Percentiles rank a stretch among this genome's conserved stretches.
phyloP scores from a whole-genome alignment of 352 stramenopile species.

The Globisporangium nunn region DNA sequence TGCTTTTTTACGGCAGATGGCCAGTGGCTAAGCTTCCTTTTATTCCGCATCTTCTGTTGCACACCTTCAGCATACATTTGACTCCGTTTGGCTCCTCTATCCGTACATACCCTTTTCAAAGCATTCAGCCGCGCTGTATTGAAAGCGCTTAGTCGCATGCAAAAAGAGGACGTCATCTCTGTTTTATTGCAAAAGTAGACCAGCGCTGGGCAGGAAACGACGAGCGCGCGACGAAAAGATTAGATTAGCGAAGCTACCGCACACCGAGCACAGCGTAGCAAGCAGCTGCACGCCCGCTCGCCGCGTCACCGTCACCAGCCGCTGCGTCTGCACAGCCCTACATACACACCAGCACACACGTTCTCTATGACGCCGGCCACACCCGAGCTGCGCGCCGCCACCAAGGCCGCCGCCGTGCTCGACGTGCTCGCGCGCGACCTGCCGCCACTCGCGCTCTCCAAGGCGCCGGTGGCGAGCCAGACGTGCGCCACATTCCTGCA shows the following conservation, averaged over 20 bases:
- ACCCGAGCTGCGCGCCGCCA: constrained; percentile 5
- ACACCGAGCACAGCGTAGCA: constrained; percentile 1
- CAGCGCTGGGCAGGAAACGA: constrained; percentile 10
- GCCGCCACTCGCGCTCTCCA: not conserved
- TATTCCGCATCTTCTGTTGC: not conserved
- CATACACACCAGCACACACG: not conserved
- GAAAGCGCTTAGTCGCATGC: no score
- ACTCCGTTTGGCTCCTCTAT: not conserved
- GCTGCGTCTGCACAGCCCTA: not conserved
- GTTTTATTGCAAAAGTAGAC: not conserved
- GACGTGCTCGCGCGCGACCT: constrained; percentile 11
- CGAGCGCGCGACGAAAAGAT: constrained; percentile 14
- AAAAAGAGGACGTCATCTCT: no score
- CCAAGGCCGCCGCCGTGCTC: constrained; percentile 10
- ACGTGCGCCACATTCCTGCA: constrained; percentile 60
- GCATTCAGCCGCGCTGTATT: not conserved
- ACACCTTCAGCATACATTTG: not conserved
- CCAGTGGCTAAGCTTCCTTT: not conserved
- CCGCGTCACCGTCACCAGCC: no score
- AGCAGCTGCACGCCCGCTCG: not conserved
- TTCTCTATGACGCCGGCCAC: constrained; percentile 7
- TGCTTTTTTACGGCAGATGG: constrained; percentile 7
- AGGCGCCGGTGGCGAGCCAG: constrained; percentile 34
- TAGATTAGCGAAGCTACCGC: constrained; percentile 18
- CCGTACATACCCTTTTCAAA: not conserved